These are phyloP conservation scores for Brassica cretica DNA, from an alignment of 345 rosid species.

Conservation along the genomic window DNA sequence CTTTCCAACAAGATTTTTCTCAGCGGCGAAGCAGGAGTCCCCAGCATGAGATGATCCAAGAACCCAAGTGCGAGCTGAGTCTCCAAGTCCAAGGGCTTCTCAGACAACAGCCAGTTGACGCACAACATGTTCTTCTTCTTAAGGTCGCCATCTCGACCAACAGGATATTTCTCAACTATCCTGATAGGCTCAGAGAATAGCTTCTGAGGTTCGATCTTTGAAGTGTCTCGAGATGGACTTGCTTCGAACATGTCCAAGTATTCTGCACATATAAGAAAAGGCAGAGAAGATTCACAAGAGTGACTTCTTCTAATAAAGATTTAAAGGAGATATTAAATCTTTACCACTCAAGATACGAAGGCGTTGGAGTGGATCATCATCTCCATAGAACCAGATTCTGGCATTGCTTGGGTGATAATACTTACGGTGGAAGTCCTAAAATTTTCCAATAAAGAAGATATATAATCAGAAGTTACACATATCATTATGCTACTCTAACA, in stretches of 20 bases:
- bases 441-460: slow-evolving; percentile 14
- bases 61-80: slow-evolving; percentile 89
- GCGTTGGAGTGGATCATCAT: slow-evolving; percentile 85
- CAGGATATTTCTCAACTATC: slow-evolving; percentile 82
- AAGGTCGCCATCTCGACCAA: slow-evolving; percentile 74
- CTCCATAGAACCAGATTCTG: slow-evolving; percentile 96
- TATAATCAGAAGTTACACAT: slow-evolving; percentile 6
- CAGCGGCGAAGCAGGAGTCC: slow-evolving; percentile 95
- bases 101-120: slow-evolving; percentile 90
- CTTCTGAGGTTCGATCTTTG: slow-evolving; percentile 58
- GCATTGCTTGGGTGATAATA: slow-evolving; percentile 95
- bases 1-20: slow-evolving; percentile 91
- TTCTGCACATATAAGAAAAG: slow-evolving; percentile 49
- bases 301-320: not conserved
- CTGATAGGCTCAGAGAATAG: slow-evolving; percentile 74
- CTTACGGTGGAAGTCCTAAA: slow-evolving; percentile 86
- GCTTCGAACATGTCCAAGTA: slow-evolving; percentile 77
- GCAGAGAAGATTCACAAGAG: slow-evolving; percentile 11
- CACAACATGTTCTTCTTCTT: slow-evolving; percentile 94
- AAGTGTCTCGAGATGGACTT: slow-evolving; percentile 67
- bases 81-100: slow-evolving; percentile 80
- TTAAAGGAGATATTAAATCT: slow-evolving; percentile 13
- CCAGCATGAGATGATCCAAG: slow-evolving; percentile 92
- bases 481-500: not conserved
- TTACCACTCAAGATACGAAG: slow-evolving; percentile 83